Conservation (phyloP, 2,329 filamentous ascomycete species). For the Rutstroemia sydowiana region DNA sequence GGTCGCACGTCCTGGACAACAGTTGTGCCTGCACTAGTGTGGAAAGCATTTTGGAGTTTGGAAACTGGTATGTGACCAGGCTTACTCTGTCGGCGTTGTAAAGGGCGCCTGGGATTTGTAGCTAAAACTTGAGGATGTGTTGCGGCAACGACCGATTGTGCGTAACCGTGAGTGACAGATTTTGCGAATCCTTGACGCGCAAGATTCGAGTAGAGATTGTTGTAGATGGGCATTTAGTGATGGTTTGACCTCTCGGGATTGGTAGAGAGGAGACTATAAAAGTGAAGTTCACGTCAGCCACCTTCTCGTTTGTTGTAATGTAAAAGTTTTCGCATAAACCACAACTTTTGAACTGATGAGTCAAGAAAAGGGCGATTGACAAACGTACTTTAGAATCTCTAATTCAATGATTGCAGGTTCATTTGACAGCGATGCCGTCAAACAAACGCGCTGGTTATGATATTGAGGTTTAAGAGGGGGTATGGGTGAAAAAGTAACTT, state of each 20-base stretch:
- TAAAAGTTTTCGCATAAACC: not conserved
- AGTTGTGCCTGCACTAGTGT: conserved; percentile 41
- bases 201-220: conserved; percentile 67
- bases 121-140: conserved; percentile 76
- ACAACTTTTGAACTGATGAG: not conserved
- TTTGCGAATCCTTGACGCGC: conserved; percentile 97
- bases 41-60: conserved; percentile 73
- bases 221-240: conserved; percentile 86
- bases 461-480: conserved; percentile 16
- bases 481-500: conserved; percentile 2
- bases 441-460: conserved; percentile 71
- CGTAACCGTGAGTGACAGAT: conserved; percentile 95
- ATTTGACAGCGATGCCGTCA: conserved; percentile 94
- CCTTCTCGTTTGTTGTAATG: not conserved
- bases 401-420: conserved; percentile 68
- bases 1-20: conserved; percentile 48
- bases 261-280: conserved; percentile 26
- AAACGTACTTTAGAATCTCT: conserved; percentile 23
- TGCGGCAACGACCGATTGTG: conserved; percentile 92
- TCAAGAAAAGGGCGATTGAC: conserved; percentile 1
- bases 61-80: conserved; percentile 43
- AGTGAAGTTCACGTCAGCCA: conserved; percentile 10
- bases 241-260: conserved; percentile 55
- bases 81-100: conserved; percentile 42
- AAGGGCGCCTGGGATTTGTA: conserved; percentile 56